These are phyloP conservation scores for Mrakia gelida DNA, from an alignment of 768 basidiomycete species.

Conservation along the genomic window DNA sequence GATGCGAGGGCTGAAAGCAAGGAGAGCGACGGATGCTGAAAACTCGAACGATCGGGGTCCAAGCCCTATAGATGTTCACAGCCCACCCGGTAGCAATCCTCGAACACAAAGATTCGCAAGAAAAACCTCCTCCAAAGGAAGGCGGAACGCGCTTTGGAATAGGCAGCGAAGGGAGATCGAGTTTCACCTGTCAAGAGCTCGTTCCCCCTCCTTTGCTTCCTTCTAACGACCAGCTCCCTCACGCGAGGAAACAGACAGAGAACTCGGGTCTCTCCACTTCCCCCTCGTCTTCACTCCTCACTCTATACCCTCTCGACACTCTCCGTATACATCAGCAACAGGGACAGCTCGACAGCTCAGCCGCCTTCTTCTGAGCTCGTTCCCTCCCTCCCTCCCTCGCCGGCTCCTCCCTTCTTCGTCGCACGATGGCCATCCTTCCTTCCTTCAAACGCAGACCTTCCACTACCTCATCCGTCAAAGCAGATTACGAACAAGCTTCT, in stretches of 20 bases:
- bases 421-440: slow-evolving; percentile 6
- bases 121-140: too few species aligned
- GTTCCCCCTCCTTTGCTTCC: not conserved
- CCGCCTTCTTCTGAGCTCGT: not conserved
- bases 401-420: not conserved
- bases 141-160: not conserved
- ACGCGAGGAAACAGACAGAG: not conserved
- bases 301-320: not conserved
- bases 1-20: too few species aligned
- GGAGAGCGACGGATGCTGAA: too few species aligned
- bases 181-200: not conserved
- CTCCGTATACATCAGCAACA: not conserved
- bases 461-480: not conserved
- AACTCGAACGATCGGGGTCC: too few species aligned
- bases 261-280: not conserved
- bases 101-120: too few species aligned
- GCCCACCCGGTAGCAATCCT: too few species aligned
- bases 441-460: slow-evolving; percentile 11
- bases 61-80: too few species aligned
- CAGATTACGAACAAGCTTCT: not conserved
- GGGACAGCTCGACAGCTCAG: too few species aligned
- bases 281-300: not conserved
- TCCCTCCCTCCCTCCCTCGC: not conserved
- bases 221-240: not conserved
- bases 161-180: not conserved